Percentiles rank a stretch among this genome's conserved stretches.
Conservation (phyloP, 495 filamentous ascomycete species). For the Hypoxylon trugodes region DNA sequence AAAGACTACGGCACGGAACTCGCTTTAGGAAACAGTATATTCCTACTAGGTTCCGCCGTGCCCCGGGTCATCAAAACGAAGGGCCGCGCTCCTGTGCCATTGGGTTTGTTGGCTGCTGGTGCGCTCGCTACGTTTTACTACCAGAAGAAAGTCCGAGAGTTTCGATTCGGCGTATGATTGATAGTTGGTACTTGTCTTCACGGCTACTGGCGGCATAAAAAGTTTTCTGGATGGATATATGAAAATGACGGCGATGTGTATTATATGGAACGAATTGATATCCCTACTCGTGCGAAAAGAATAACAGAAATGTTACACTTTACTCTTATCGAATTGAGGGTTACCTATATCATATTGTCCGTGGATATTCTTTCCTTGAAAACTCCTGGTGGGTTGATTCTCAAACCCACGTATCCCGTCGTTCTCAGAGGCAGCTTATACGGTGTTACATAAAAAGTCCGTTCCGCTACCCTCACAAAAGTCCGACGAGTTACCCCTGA, state of each 20-base stretch:
- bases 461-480: no score
- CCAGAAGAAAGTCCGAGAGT: constrained; percentile 39
- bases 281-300: constrained; percentile 13
- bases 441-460: no score
- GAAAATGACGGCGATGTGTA: neutral
- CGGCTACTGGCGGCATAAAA: neutral
- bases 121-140: constrained; percentile 38
- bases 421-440: no score
- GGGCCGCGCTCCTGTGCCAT: constrained; percentile 34
- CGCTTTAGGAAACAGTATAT: constrained; percentile 34
- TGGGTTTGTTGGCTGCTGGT: constrained; percentile 27
- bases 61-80: constrained; percentile 35
- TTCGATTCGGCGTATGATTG: constrained; percentile 28
- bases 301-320: neutral
- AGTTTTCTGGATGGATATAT: neutral
- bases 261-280: constrained; percentile 15
- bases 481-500: no score
- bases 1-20: constrained; percentile 42
- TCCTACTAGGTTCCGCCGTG: constrained; percentile 31
- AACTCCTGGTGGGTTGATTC: no score
- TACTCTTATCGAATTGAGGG: neutral
- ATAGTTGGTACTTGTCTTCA: neutral
- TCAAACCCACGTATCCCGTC: no score
- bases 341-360: no score
- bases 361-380: neutral